Evolutionary conservation across 2,329 filamentous ascomycete genomes (phyloP).

Genomic region (Epichloe bromicola): DNA sequence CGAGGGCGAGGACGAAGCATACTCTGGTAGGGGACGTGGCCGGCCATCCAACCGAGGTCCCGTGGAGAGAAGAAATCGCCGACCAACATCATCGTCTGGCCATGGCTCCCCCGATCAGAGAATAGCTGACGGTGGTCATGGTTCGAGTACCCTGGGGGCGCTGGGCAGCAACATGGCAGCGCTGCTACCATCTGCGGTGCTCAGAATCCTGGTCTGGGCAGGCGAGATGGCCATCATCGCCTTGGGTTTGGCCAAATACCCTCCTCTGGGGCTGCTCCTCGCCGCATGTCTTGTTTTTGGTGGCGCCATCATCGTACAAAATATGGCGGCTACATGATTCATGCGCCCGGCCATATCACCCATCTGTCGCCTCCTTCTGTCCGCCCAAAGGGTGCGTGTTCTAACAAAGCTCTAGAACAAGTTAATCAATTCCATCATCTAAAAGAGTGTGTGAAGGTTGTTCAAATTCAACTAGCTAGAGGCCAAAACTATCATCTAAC

Average conservation of each 20-base stretch:
- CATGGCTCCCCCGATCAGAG: constrained; percentile 10
- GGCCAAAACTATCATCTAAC: no score
- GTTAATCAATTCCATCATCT: no score
- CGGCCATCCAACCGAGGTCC: constrained; percentile 11
- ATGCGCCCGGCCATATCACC: constrained; percentile 51
- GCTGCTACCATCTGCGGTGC: constrained; percentile 25
- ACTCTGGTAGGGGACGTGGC: constrained; percentile 17
- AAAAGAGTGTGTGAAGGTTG: no score
- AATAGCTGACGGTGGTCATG: constrained; percentile 6
- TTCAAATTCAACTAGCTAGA: no score
- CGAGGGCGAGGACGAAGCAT: constrained; percentile 13
- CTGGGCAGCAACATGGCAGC: constrained; percentile 20
- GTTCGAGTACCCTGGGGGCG: constrained; percentile 5
- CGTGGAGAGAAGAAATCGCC: constrained; percentile 11
- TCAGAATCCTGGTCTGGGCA: constrained; percentile 33
- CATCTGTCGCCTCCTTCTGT: constrained; percentile 57
- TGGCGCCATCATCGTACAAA: constrained; percentile 44
- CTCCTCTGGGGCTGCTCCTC: constrained; percentile 49
- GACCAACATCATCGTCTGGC: constrained; percentile 5
- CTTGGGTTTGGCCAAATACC: constrained; percentile 48
- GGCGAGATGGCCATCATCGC: constrained; percentile 44
- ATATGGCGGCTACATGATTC: constrained; percentile 48
- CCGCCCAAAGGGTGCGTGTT: constrained; percentile 15
- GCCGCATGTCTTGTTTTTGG: constrained; percentile 49
- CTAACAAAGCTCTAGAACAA: no score